Evolutionary conservation across 2,329 filamentous ascomycete genomes (phyloP).

Genomic region (Metarhizium anisopliae): DNA sequence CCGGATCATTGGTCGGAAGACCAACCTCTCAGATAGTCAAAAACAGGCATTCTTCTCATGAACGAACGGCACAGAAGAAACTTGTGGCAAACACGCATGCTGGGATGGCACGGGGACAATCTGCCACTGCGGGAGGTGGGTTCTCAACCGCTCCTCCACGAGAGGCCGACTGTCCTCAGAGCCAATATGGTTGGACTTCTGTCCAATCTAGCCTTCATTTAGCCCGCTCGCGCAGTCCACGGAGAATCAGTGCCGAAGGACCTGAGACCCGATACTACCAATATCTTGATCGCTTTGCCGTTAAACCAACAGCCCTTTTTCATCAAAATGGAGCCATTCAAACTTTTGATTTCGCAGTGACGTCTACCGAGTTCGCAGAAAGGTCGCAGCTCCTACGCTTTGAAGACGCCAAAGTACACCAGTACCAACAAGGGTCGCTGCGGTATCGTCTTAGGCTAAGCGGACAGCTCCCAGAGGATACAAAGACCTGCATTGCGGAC

Average conservation of each 20-base stretch:
- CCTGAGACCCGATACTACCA: conserved; percentile 42
- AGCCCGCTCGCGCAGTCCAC: conserved; percentile 38
- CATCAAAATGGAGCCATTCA: conserved; percentile 26
- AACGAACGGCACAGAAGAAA: background rate
- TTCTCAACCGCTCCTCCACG: background rate
- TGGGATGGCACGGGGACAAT: background rate
- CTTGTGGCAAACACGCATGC: background rate
- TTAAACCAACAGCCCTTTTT: conserved; percentile 32
- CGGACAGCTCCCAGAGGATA: conserved; percentile 24
- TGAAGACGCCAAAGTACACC: background rate
- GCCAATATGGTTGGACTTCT: conserved; percentile 31
- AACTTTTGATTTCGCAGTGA: conserved; percentile 38
- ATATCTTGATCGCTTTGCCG: conserved; percentile 41
- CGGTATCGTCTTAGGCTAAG: conserved; percentile 65
- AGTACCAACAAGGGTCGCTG: conserved; percentile 25
- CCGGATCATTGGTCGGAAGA: background rate
- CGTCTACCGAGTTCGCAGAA: conserved; percentile 22
- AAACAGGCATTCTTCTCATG: background rate
- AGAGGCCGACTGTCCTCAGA: conserved; percentile 29
- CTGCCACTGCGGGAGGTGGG: background rate
- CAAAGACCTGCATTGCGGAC: conserved; percentile 15
- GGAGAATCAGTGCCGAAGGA: conserved; percentile 23
- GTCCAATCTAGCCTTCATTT: conserved; percentile 37
- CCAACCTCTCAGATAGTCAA: background rate
- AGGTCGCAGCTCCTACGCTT: conserved; percentile 21